Evolutionary conservation across 768 basidiomycete species (phyloP).

Genomic region (Hirschioporus abietinus): DNA sequence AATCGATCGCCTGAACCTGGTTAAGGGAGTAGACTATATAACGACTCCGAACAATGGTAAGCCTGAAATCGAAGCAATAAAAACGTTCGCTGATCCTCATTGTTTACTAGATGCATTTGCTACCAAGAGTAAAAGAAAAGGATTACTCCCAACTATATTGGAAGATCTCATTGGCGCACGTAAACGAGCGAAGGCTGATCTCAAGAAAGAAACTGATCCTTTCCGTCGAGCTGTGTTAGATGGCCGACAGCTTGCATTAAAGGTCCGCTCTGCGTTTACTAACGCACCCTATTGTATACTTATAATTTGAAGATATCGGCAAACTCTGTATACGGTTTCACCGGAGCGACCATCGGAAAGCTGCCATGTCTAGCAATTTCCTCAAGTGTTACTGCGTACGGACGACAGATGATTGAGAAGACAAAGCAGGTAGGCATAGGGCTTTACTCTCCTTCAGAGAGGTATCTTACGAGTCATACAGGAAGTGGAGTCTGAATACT

Average conservation of each 20-base stretch:
- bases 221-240: constrained; percentile 97
- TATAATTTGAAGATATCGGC: constrained; percentile 72
- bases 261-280: constrained; percentile 42
- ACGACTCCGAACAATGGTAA: constrained; percentile 94
- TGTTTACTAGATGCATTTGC: constrained; percentile 72
- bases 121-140: constrained; percentile 68
- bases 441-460: background rate
- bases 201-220: constrained; percentile 95
- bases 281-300: background rate
- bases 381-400: constrained; percentile 92
- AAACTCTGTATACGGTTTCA: constrained; percentile 99
- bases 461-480: constrained; percentile 20
- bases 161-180: constrained; percentile 92
- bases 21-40: constrained; percentile 86
- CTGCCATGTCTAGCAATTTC: constrained; percentile 94
- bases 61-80: constrained; percentile 13
- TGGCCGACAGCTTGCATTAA: constrained; percentile 93
- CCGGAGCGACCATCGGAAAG: constrained; percentile 96
- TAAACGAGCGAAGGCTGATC: constrained; percentile 90
- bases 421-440: constrained; percentile 70
- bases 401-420: constrained; percentile 98
- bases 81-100: constrained; percentile 5
- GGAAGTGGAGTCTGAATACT: constrained; percentile 90
- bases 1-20: constrained; percentile 70
- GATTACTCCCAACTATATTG: constrained; percentile 84